Conservation (phyloP, 116 monocot genomes). For the Zostera marina region DNA sequence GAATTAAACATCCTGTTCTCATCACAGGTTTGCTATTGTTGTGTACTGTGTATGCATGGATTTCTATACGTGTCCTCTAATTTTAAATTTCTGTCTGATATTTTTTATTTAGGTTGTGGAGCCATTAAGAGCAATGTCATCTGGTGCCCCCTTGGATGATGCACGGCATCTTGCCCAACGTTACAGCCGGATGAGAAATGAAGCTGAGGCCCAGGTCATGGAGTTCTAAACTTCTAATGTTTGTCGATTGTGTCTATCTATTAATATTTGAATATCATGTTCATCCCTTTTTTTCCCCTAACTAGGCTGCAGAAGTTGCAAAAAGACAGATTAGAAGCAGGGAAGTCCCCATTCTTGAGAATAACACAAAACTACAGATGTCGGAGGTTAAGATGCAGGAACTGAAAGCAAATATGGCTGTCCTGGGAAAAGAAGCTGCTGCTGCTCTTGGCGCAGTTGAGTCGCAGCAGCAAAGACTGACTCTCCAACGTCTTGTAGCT, state of each 20-base stretch:
- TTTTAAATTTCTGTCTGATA: not conserved
- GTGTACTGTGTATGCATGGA: not conserved
- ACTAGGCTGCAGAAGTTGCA: conserved; percentile 65
- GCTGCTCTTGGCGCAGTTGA: conserved; percentile 81
- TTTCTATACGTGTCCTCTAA: not conserved
- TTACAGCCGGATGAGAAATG: conserved; percentile 92
- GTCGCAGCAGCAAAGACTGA: conserved; percentile 84
- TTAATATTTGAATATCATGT: not conserved
- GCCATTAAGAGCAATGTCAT: conserved; percentile 70
- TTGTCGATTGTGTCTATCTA: not conserved
- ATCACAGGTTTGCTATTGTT: conserved; percentile 37
- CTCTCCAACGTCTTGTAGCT: conserved; percentile 63
- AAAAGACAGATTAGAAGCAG: conserved; percentile 60
- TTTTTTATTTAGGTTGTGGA: conserved; percentile 41
- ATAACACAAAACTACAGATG: conserved; percentile 61
- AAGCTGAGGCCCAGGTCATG: conserved; percentile 65
- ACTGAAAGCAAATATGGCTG: conserved; percentile 80
- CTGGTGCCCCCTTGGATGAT: conserved; percentile 80
- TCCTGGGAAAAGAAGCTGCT: conserved; percentile 97
- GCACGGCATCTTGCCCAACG: conserved; percentile 93
- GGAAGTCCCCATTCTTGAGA: conserved; percentile 66
- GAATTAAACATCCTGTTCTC: conserved; percentile 46
- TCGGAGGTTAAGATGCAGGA: conserved; percentile 89
- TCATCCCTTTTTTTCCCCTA: not conserved
- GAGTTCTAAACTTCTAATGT: not conserved